phyloP scores from a whole-genome alignment of 2,329 filamentous ascomycete species.

The Sphaerostilbella broomeana region DNA sequence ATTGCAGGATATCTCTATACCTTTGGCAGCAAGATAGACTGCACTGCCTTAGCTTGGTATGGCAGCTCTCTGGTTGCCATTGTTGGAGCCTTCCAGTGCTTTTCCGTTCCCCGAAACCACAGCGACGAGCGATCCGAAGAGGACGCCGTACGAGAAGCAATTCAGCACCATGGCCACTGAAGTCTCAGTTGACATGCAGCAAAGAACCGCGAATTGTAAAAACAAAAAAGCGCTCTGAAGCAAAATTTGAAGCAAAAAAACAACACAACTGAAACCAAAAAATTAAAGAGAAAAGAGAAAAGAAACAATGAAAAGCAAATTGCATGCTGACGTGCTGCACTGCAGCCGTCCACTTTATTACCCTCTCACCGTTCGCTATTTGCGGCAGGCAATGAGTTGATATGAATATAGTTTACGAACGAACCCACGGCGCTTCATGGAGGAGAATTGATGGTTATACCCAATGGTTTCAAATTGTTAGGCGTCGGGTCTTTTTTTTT shows the following conservation, averaged over 20 bases:
- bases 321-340: neutral
- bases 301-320: neutral
- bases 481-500: no score
- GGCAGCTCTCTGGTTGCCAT: slow-evolving; percentile 51
- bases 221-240: no score
- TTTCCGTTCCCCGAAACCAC: slow-evolving; percentile 38
- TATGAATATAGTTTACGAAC: slow-evolving; percentile 16
- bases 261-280: neutral
- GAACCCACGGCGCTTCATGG: slow-evolving; percentile 1
- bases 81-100: slow-evolving; percentile 54
- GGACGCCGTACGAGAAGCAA: slow-evolving; percentile 17
- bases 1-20: slow-evolving; percentile 58
- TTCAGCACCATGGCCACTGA: slow-evolving; percentile 22
- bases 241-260: slow-evolving; percentile 10
- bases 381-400: slow-evolving; percentile 15
- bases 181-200: slow-evolving; percentile 23
- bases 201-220: neutral
- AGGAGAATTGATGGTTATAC: slow-evolving; percentile 4
- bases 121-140: slow-evolving; percentile 26
- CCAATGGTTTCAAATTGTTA: slow-evolving; percentile 1
- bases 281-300: neutral
- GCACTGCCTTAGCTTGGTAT: slow-evolving; percentile 58
- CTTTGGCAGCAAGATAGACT: slow-evolving; percentile 51
- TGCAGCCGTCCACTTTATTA: neutral
- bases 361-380: slow-evolving; percentile 7